These are phyloP conservation scores for Triticum dicoccoides DNA, from an alignment of 176 grass and related monocot species.

Conservation along the genomic window DNA sequence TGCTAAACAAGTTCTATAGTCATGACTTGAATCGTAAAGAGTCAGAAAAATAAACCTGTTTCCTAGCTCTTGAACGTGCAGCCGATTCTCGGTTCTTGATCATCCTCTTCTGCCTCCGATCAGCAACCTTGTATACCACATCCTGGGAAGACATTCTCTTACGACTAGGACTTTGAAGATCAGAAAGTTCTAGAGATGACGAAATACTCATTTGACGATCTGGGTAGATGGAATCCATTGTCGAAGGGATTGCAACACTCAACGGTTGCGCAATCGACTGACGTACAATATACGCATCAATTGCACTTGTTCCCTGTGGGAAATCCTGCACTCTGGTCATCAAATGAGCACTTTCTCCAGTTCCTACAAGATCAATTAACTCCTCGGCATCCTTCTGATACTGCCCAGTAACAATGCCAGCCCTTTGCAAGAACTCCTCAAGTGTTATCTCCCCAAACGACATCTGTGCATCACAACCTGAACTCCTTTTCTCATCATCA, in stretches of 20 bases:
- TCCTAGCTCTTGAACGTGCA: constrained; percentile 26
- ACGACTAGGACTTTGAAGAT: not conserved
- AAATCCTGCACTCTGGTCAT: constrained; percentile 18
- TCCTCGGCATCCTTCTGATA: not conserved
- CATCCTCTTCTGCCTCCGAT: constrained; percentile 26
- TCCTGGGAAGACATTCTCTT: not conserved
- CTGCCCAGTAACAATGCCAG: not conserved
- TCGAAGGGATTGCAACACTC: not conserved
- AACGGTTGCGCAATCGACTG: not conserved
- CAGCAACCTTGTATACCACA: constrained; percentile 13
- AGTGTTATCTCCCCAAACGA: constrained; percentile 1
- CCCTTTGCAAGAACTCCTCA: constrained; percentile 12
- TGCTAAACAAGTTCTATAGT: not conserved
- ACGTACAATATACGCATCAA: not conserved
- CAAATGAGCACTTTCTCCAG: not conserved
- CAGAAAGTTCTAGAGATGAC: not conserved
- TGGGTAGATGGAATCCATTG: not conserved
- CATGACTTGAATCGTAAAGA: not conserved
- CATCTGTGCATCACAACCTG: constrained; percentile 6
- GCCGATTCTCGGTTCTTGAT: constrained; percentile 26
- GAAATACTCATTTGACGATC: constrained; percentile 19
- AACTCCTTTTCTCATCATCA: not conserved
- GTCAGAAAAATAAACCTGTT: not conserved
- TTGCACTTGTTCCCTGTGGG: not conserved
- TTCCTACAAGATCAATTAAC: not conserved